phyloP scores from a whole-genome alignment of 768 basidiomycete species.

The Mrakia frigida region DNA sequence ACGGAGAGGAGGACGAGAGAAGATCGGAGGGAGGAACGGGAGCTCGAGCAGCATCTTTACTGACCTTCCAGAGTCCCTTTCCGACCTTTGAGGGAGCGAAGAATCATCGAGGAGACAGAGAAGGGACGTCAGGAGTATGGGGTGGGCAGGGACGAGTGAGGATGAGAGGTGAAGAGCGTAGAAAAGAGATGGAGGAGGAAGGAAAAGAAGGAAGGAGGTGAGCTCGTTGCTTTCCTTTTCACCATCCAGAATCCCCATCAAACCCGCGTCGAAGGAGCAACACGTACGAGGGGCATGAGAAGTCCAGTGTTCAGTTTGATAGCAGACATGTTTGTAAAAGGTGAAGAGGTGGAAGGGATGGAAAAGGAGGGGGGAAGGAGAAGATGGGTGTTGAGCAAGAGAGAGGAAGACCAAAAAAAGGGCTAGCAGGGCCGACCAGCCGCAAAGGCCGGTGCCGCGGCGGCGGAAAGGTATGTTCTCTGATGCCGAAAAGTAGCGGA shows the following conservation, averaged over 20 bases:
- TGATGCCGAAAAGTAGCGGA: too few species aligned
- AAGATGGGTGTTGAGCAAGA: not conserved
- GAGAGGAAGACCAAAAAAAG: too few species aligned
- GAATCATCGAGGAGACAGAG: too few species aligned
- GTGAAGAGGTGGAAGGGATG: not conserved
- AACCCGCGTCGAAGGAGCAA: not conserved
- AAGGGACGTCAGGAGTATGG: not conserved
- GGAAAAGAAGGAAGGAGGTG: conserved; percentile 1
- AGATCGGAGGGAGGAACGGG: too few species aligned
- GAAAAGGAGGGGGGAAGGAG: not conserved
- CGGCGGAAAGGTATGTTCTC: too few species aligned
- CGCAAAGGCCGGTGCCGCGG: too few species aligned
- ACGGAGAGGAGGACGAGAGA: too few species aligned
- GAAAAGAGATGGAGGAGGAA: not conserved
- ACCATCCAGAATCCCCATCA: not conserved
- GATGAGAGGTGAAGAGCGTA: not conserved
- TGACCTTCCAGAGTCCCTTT: conserved; percentile 40
- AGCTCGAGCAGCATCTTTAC: too few species aligned
- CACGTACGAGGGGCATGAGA: not conserved
- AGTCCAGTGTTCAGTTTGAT: not conserved
- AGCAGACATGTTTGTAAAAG: not conserved
- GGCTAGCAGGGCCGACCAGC: too few species aligned
- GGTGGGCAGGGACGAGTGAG: too few species aligned
- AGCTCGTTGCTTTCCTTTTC: not conserved
- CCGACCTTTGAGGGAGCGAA: not conserved